Evolutionary conservation across 1,284 basidiomycete genomes (phyloP).

Genomic region (Papiliotrema flavescens): DNA sequence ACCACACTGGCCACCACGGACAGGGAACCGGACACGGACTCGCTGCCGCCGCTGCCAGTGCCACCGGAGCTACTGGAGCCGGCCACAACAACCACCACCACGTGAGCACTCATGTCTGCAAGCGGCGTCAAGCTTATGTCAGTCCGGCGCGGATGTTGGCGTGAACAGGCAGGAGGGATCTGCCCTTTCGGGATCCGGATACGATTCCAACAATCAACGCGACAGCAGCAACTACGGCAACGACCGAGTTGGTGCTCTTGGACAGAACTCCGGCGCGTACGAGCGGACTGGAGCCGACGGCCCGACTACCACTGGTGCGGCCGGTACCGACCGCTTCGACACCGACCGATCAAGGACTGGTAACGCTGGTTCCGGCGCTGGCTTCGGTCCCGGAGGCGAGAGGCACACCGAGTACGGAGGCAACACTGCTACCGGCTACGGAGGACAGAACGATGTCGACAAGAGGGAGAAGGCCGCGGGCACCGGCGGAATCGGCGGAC

Average conservation of each 20-base stretch:
- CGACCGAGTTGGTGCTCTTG: constrained; percentile 22
- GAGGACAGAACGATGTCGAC: not conserved
- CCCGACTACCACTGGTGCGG: constrained; percentile 28
- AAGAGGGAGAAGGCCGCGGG: not conserved
- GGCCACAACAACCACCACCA: constrained; percentile 10
- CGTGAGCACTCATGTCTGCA: constrained; percentile 1
- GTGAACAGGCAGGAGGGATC: too few relatives aligned
- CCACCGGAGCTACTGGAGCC: constrained; percentile 3
- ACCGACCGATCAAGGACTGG: constrained; percentile 9
- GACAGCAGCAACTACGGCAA: not conserved
- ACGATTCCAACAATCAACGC: not conserved
- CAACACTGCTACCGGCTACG: not conserved
- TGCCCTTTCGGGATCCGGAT: too few relatives aligned
- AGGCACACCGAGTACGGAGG: too few relatives aligned
- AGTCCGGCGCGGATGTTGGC: not conserved
- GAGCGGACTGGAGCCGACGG: constrained; percentile 21
- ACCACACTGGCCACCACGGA: not conserved
- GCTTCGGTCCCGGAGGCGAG: not conserved
- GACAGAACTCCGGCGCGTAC: constrained; percentile 15
- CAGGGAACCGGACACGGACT: not conserved
- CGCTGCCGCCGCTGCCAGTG: constrained; percentile 1
- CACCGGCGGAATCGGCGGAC: constrained; percentile 11
- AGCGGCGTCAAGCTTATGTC: not conserved
- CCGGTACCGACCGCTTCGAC: constrained; percentile 35
- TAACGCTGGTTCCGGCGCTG: not conserved